phyloP scores from a whole-genome alignment of 768 basidiomycete species.

The Fistulinella prunicolor region DNA sequence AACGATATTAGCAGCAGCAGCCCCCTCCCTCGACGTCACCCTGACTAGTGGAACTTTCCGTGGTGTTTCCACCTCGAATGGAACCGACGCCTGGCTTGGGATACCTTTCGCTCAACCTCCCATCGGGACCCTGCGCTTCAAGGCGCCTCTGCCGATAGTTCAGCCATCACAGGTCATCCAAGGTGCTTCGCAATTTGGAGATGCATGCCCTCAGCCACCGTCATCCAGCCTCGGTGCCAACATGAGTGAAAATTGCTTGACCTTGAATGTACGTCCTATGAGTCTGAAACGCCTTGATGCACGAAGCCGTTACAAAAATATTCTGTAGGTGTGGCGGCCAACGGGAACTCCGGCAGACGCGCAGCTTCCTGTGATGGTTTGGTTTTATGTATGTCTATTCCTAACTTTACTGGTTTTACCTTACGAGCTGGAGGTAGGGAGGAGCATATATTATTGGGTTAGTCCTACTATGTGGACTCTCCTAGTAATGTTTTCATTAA shows the following conservation, averaged over 20 bases:
- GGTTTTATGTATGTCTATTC: conserved; percentile 17
- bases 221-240: conserved; percentile 38
- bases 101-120: conserved; percentile 61
- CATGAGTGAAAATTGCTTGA: conserved; percentile 53
- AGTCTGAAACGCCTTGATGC: neutral
- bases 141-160: conserved; percentile 46
- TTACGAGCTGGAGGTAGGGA: conserved; percentile 2
- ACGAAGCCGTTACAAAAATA: neutral
- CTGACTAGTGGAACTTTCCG: conserved; percentile 46
- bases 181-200: conserved; percentile 48
- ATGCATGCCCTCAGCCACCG: conserved; percentile 53
- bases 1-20: neutral
- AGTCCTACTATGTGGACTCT: neutral
- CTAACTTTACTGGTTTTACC: neutral
- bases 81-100: conserved; percentile 57
- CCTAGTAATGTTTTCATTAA: neutral
- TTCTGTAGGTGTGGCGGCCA: conserved; percentile 18
- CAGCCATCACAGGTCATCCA: conserved; percentile 29
- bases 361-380: conserved; percentile 18
- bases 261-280: conserved; percentile 40
- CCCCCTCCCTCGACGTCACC: conserved; percentile 30
- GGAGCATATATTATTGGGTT: conserved; percentile 14
- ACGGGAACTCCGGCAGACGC: conserved; percentile 2
- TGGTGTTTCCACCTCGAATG: conserved; percentile 41
- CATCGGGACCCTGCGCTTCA: conserved; percentile 53